Evolutionary conservation across 805 yeast species (phyloP), one percentile per base, ranked within the genome.

Genomic region (Priceomyces fermenticarens): DNA sequence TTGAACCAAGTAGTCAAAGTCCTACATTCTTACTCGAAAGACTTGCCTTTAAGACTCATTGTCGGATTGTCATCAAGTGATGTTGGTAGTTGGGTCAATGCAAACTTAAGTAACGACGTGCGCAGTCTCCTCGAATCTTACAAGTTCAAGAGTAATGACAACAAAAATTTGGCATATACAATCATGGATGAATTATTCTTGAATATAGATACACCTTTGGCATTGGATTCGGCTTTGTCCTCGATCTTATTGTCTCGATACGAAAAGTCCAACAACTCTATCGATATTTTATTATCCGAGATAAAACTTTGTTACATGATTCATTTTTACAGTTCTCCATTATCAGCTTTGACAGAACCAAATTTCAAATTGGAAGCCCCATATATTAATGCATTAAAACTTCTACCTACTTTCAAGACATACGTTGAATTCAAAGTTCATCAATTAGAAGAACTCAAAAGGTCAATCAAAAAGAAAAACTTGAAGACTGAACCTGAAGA

Each of bases 291-390:
- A 36, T 57, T 67, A 11, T 54, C 69, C 3, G 69, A 66, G 43
- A 53, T 70, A 32, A 65, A 65, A 40, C 43, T 70, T 31, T 46
- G 63, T 32, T 61, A 64, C 45, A 65, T 68, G 71, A 64, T 64
- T 15, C 62, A 65, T 43, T 70, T 63, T 46, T 69, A 67, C 47
- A 71, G 57, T 51, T 63, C 60, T 57, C 67, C 67, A 10, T 54
- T 62, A 13, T 50, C 67, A 10, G 44, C 53, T 2, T 42, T 66
- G 40, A 38, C 53, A 2, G 43, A 51, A 6, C 49, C 54, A 30
- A 35, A 42, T 13, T 32, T 36, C 13, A 23, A 37, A 4, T 38
- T 48, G 7, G 36, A 43, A 13, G 27, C 31, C 2, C 42, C 52
- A 27, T 58, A 61, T 36, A 40, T 46, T 17, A 56, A 48, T 4